Evolutionary conservation across 768 basidiomycete species (phyloP).

Genomic region (Rhizopogon vesiculosus): DNA sequence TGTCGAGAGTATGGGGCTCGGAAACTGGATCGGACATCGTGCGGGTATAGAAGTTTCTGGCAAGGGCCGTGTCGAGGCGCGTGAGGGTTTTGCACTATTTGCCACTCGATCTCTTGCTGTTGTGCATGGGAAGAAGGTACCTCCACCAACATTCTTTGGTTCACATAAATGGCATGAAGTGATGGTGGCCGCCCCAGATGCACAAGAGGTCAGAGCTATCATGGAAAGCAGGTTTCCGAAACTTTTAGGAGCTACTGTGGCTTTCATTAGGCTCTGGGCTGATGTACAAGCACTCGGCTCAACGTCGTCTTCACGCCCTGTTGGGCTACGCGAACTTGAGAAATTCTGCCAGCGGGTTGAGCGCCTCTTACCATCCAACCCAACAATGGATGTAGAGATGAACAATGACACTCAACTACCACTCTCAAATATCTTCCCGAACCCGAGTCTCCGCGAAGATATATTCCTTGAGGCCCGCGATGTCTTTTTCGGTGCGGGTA

Average conservation of each 20-base stretch:
- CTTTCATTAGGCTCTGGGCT: conserved; percentile 69
- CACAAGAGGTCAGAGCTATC: conserved; percentile 67
- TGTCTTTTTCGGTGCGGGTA: conserved; percentile 80
- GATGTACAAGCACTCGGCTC: conserved; percentile 46
- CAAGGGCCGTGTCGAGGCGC: conserved; percentile 68
- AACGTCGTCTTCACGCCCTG: conserved; percentile 48
- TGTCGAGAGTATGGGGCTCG: conserved; percentile 62
- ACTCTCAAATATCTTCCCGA: conserved; percentile 46
- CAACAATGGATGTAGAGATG: conserved; percentile 37
- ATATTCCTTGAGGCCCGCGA: conserved; percentile 87
- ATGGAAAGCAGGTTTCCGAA: conserved; percentile 61
- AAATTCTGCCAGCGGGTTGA: conserved; percentile 80
- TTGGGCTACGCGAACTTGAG: conserved; percentile 77
- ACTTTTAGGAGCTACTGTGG: conserved; percentile 46
- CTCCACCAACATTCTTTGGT: conserved; percentile 72
- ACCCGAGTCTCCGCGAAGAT: conserved; percentile 78
- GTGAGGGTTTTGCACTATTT: conserved; percentile 80
- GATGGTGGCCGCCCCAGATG: conserved; percentile 52
- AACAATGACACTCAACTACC: conserved; percentile 31
- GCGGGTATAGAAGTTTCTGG: conserved; percentile 71
- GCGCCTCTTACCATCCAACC: conserved; percentile 47
- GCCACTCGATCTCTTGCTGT: conserved; percentile 73
- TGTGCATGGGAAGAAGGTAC: conserved; percentile 42
- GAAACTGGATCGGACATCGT: conserved; percentile 72
- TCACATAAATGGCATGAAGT: conserved; percentile 81